Evolutionary conservation across 2,329 filamentous ascomycete genomes (phyloP).

Genomic region (Sclerotinia sclerotiorum): DNA sequence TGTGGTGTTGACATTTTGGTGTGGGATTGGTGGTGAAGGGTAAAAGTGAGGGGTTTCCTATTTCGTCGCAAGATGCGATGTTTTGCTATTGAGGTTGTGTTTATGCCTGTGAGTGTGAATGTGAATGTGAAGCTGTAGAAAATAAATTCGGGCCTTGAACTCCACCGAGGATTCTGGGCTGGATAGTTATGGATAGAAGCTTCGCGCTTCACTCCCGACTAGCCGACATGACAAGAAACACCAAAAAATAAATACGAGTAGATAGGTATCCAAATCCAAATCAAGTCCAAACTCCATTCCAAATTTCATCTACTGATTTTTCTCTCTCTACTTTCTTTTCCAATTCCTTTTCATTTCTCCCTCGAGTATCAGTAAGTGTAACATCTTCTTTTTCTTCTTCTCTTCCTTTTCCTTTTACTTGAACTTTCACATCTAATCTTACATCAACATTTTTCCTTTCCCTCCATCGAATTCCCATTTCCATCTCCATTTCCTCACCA

Average conservation of each 20-base stretch:
- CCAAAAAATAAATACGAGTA: no score
- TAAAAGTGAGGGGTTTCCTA: neutral
- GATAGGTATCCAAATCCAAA: neutral
- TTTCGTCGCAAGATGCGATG: neutral
- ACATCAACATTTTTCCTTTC: neutral
- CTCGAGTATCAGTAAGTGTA: neutral
- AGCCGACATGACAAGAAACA: neutral
- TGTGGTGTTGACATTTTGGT: constrained; percentile 30
- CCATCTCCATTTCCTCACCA: constrained; percentile 6
- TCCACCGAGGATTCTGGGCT: neutral
- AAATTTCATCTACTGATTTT: neutral
- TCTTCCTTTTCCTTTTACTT: neutral
- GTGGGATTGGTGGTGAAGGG: neutral
- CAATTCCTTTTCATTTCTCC: neutral
- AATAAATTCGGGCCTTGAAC: neutral
- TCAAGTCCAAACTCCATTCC: constrained; percentile 19
- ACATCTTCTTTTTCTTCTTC: neutral
- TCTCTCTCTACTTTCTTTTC: constrained; percentile 1
- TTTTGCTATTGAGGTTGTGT: neutral
- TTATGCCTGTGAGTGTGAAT: neutral
- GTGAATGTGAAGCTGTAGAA: neutral
- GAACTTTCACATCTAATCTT: neutral
- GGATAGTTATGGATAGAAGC: no score
- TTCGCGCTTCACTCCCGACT: neutral
- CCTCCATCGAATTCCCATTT: neutral